Evolutionary conservation across 345 rosid species (phyloP).

Genomic region (Nasturtium officinale): DNA sequence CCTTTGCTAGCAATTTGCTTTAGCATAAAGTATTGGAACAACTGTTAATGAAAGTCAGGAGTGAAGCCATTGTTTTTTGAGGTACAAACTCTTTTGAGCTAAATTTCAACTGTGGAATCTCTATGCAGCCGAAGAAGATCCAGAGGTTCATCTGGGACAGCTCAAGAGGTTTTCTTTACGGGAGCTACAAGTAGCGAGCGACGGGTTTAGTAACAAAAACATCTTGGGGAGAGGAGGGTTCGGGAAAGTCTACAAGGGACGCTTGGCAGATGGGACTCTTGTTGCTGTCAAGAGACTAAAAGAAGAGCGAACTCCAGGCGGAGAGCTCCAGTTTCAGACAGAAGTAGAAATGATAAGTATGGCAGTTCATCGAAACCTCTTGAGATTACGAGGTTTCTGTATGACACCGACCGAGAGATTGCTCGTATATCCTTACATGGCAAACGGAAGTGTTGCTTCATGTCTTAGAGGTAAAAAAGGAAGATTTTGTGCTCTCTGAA

Average conservation of each 20-base stretch:
- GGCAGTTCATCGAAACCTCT: conserved; percentile 98
- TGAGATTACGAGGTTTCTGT: conserved; percentile 89
- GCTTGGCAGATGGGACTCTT: conserved; percentile 86
- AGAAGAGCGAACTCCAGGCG: conserved; percentile 97
- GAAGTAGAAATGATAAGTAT: conserved; percentile 99
- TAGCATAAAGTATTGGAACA: neutral
- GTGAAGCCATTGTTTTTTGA: neutral
- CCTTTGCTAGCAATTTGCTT: neutral
- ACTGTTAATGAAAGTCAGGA: neutral
- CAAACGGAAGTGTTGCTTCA: conserved; percentile 98
- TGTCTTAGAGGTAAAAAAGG: conserved; percentile 72
- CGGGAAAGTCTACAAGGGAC: conserved; percentile 95
- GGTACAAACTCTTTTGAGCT: neutral
- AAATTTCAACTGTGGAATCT: neutral
- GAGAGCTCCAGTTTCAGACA: conserved; percentile 97
- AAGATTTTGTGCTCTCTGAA: neutral
- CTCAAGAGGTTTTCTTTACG: conserved; percentile 92
- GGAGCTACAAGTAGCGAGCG: conserved; percentile 94
- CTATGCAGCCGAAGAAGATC: conserved; percentile 93
- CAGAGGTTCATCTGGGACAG: conserved; percentile 97
- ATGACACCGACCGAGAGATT: conserved; percentile 96
- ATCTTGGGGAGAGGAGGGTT: conserved; percentile 98
- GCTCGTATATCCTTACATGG: conserved; percentile 98
- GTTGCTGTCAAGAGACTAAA: conserved; percentile 97
- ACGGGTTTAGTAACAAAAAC: conserved; percentile 86